Evolutionary conservation across 441 rosid genomes (phyloP), one percentile per base, ranked within the genome.

Genomic region (Gossypium schwendimanii): DNA sequence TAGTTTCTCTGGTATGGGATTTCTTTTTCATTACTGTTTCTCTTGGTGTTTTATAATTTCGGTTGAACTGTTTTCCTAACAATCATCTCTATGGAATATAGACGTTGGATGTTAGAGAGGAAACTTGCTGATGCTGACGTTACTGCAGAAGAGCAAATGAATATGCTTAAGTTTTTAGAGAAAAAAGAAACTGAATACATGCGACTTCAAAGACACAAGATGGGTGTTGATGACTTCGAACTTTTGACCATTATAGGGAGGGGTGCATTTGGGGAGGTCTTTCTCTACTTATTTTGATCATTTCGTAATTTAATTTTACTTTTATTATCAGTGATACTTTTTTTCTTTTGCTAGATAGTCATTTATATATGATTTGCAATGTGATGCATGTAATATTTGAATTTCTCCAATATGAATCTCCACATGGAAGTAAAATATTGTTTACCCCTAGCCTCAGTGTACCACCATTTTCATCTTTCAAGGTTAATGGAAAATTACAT

Each of bases 171-270:
- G 60, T 73, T 75, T 21, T 76, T 84, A 59, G 87, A 84, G 82
- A 71, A 81, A 57, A 84, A 78, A 53, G 87, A 84, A 68, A 80
- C 76, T 8, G 87, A 84, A 61, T 84, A 77, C 67, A 84, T 76
- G 82, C 82, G 87, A 69, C 36, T 76, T 62, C 87, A 84, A 66
- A 73, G 85, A 72, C 83, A 76, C 57, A 84, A 84, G 65, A 82
- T 80, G 78, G 85, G 84, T 15, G 87, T 80, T 78, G 87, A 84
- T 70, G 86, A 83, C 73, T 83, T 84, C 24, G 85, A 80, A 71
- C 72, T 80, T 7, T 64, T 84, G 72, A 84, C 81, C 61, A 82
- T 84, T 74, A 84, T 83, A 67, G 86, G 83, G 63, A 76, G 83
- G 10, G 86, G 86, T 73, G 86, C 86, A 75, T 83, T 83, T 20